A percentile compares a stretch with the other conserved stretches of the same genome.
phyloP scores from a whole-genome alignment of 1,284 basidiomycete species.

The Boletellus sp. region DNA sequence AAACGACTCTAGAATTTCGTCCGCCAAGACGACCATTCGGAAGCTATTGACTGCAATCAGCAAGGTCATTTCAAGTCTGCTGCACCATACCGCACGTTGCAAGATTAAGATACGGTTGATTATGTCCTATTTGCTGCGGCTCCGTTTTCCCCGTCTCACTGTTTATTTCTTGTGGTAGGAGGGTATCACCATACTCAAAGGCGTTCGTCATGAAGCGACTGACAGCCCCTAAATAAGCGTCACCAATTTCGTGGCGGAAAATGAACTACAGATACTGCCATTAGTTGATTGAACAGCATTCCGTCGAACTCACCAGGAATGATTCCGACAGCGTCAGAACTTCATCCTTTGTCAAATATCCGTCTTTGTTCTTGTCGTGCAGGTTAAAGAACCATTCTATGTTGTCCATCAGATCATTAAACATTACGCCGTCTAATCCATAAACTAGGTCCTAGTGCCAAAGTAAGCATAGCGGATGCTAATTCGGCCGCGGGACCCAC shows the following conservation, averaged over 20 bases:
- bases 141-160: conserved; percentile 42
- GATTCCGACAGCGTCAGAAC: conserved; percentile 94
- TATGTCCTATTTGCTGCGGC: conserved; percentile 53
- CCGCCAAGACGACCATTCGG: conserved; percentile 95
- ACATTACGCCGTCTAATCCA: conserved; percentile 90
- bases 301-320: conserved; percentile 63
- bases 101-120: conserved; percentile 85
- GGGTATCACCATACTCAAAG: conserved; percentile 92
- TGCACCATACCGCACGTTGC: conserved; percentile 56
- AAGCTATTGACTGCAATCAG: conserved; percentile 53
- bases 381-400: conserved; percentile 99
- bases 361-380: conserved; percentile 95
- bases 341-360: conserved; percentile 93
- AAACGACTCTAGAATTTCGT: conserved; percentile 92
- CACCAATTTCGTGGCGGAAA: conserved; percentile 96
- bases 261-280: conserved; percentile 66
- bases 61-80: conserved; percentile 1
- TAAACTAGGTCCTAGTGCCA: conserved; percentile 76
- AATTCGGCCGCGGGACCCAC: conserved; percentile 33
- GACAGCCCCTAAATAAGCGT: conserved; percentile 93
- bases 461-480: conserved; percentile 4
- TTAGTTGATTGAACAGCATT: not conserved
- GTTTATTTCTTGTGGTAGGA: conserved; percentile 51
- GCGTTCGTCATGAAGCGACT: conserved; percentile 96
- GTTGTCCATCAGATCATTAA: conserved; percentile 95